phyloP scores from a whole-genome alignment of 345 rosid genomes.

The Lepidium africanum region DNA sequence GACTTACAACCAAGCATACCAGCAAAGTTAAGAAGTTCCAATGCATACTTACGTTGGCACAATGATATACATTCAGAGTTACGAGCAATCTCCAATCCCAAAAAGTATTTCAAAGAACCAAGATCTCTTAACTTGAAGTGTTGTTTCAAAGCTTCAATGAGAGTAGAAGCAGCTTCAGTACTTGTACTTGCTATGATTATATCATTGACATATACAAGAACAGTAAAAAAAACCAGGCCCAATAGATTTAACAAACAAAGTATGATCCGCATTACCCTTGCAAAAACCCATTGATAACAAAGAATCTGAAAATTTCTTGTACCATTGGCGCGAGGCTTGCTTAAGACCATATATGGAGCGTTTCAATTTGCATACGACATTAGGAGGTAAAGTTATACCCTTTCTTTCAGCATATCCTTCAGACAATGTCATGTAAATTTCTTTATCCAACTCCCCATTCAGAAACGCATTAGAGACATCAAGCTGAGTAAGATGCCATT shows the following conservation, averaged over 20 bases:
- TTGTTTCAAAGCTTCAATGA: too few relatives aligned
- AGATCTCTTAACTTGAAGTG: too few relatives aligned
- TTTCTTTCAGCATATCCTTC: neutral
- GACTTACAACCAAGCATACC: too few relatives aligned
- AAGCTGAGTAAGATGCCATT: neutral
- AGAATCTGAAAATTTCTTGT: neutral
- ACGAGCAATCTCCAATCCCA: too few relatives aligned
- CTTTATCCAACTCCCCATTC: neutral
- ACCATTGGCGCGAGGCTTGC: neutral
- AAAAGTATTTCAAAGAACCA: too few relatives aligned
- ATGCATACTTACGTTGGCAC: too few relatives aligned
- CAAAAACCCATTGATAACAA: rapidly evolving
- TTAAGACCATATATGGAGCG: neutral
- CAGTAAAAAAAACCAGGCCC: rapidly evolving
- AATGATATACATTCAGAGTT: too few relatives aligned
- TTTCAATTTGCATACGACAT: neutral
- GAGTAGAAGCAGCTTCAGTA: too few relatives aligned
- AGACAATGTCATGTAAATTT: neutral
- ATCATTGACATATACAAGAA: neutral
- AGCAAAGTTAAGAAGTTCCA: too few relatives aligned
- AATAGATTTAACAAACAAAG: neutral
- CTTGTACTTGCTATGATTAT: neutral
- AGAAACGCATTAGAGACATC: neutral
- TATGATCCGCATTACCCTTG: neutral
- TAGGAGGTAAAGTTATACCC: neutral